A percentile compares a stretch with the other conserved stretches of the same genome.
phyloP scores from a whole-genome alignment of 371 early-diverging fungal species.

The Capniomyces stellatus region DNA sequence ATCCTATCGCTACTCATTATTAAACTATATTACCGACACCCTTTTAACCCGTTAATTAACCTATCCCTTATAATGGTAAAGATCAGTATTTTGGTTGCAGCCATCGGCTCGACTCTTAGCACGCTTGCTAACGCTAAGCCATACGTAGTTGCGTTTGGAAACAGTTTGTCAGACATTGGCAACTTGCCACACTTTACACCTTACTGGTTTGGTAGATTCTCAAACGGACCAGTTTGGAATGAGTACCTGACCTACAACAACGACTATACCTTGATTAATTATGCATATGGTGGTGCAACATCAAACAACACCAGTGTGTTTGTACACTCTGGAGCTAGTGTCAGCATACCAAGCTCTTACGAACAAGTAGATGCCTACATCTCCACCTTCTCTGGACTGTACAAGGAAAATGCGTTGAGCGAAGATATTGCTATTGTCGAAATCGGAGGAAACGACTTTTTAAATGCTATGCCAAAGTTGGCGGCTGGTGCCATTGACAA shows the following conservation, averaged over 20 bases:
- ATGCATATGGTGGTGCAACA: conserved; percentile 25
- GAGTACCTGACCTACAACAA: conserved; percentile 16
- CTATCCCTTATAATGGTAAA: too few species aligned
- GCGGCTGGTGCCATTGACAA: neutral
- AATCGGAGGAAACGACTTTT: conserved; percentile 11
- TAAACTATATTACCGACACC: too few species aligned
- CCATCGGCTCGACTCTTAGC: too few species aligned
- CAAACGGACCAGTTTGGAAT: conserved; percentile 27
- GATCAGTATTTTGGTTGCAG: too few species aligned
- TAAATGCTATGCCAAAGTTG: neutral
- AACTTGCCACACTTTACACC: conserved; percentile 19
- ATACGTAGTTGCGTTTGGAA: conserved; percentile 22
- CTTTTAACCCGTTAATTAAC: too few species aligned
- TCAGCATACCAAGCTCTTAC: conserved; percentile 4
- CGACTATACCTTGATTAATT: neutral
- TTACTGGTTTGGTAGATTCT: conserved; percentile 26
- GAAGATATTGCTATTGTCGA: conserved; percentile 9
- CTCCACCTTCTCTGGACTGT: neutral
- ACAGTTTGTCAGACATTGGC: conserved; percentile 22
- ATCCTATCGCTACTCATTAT: too few species aligned
- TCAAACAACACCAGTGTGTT: conserved; percentile 18
- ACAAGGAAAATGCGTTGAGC: neutral
- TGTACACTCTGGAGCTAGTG: neutral
- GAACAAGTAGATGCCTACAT: conserved; percentile 6
- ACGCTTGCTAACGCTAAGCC: conserved; percentile 3